Conservation (phyloP, 2,329 filamentous ascomycete species). For the Ceratocystis colombiana region DNA sequence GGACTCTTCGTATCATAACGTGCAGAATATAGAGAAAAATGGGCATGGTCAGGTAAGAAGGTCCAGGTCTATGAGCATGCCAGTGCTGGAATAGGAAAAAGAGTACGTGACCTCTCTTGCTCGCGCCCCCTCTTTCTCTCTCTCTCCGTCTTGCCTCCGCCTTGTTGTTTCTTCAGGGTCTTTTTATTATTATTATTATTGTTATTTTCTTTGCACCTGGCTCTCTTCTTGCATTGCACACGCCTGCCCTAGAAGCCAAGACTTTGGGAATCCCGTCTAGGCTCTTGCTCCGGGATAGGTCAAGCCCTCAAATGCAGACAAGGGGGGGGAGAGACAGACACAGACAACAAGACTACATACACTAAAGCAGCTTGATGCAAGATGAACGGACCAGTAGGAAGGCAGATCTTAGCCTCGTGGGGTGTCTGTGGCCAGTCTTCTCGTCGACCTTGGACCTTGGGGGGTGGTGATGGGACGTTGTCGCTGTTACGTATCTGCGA, state of each 20-base stretch:
- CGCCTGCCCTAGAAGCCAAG: not conserved
- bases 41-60: not conserved
- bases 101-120: not conserved
- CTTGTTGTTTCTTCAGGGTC: not conserved
- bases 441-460: not conserved
- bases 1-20: not conserved
- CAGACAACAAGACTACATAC: not conserved
- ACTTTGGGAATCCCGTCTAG: constrained; percentile 11
- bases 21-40: not conserved
- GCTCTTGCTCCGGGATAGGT: constrained; percentile 12
- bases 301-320: constrained; percentile 10
- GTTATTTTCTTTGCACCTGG: not conserved
- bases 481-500: not conserved
- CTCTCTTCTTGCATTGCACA: too few species aligned
- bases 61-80: too few species aligned
- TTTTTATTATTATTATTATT: not conserved
- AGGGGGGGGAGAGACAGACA: not conserved
- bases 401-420: constrained; percentile 1
- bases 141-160: not conserved
- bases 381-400: constrained; percentile 2
- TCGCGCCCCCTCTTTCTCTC: not conserved
- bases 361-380: too few species aligned
- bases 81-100: constrained; percentile 1
- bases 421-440: constrained; percentile 9
- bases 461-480: not conserved